Percentiles rank a stretch among this genome's conserved stretches.
phyloP scores from a whole-genome alignment of 176 grass and related monocot species.

The Thalia dealbata region DNA sequence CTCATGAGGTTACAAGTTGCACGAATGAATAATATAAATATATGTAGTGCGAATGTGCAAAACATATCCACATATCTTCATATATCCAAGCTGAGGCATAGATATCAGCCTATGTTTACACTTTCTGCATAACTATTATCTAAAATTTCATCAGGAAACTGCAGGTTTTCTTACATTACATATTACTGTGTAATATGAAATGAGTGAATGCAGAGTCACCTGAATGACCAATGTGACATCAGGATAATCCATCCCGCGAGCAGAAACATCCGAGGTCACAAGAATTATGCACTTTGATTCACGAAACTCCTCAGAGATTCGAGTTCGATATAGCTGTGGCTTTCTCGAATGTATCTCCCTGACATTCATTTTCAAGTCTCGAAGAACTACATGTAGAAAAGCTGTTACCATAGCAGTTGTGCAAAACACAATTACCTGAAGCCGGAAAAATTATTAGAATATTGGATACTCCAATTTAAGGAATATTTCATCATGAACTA shows the following conservation, averaged over 20 bases:
- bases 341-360: slow-evolving; percentile 93
- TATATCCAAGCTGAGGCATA: too few species aligned
- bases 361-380: slow-evolving; percentile 80
- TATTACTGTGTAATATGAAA: neutral
- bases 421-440: slow-evolving; percentile 82
- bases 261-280: slow-evolving; percentile 79
- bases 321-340: slow-evolving; percentile 75
- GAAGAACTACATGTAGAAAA: slow-evolving; percentile 81
- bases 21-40: slow-evolving; percentile 5
- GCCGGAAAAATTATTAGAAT: slow-evolving; percentile 13
- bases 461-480: neutral
- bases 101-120: neutral
- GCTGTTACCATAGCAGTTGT: slow-evolving; percentile 76
- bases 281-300: slow-evolving; percentile 65
- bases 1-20: slow-evolving; percentile 12
- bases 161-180: neutral
- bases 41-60: neutral
- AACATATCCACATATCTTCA: neutral
- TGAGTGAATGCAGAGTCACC: slow-evolving; percentile 28
- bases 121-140: neutral
- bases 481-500: neutral
- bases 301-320: slow-evolving; percentile 80
- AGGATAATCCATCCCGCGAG: slow-evolving; percentile 80
- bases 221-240: slow-evolving; percentile 87
- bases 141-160: neutral